phyloP scores from a whole-genome alignment of 139 green algal genomes.

The Volvox africanus region DNA sequence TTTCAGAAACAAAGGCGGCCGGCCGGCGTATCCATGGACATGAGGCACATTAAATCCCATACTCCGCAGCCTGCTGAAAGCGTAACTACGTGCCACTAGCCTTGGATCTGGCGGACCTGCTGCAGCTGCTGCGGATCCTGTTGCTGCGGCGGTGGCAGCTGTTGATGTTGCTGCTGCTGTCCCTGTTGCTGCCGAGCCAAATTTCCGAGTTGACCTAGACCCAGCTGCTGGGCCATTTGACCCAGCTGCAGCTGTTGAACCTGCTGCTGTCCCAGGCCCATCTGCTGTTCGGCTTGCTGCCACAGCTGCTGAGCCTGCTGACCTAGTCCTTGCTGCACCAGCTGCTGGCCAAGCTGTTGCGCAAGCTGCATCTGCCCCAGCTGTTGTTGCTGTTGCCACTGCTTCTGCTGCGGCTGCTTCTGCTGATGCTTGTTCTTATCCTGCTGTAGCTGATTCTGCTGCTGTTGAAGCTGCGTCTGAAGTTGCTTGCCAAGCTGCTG shows the following conservation, averaged over 20 bases:
- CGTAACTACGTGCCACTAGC: neutral
- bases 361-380: neutral
- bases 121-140: too few species aligned
- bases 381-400: neutral
- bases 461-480: neutral
- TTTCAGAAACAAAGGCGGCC: too few species aligned
- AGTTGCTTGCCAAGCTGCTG: neutral
- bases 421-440: neutral
- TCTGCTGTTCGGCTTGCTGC: neutral
- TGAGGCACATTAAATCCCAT: too few species aligned
- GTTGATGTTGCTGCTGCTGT: neutral
- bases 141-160: too few species aligned
- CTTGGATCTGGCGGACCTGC: too few species aligned
- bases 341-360: conserved; percentile 30
- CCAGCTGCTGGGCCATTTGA: too few species aligned
- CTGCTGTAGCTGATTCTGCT: neutral
- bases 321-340: neutral
- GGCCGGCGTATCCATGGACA: too few species aligned
- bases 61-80: too few species aligned
- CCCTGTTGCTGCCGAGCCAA: neutral
- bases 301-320: neutral
- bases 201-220: neutral
- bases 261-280: neutral
- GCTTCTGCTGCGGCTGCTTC: neutral
- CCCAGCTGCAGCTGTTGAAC: neutral